Evolutionary conservation across 352 stramenopile genomes (phyloP), one percentile per base, ranked within the genome.

Genomic region (Peronospora tabacina): DNA sequence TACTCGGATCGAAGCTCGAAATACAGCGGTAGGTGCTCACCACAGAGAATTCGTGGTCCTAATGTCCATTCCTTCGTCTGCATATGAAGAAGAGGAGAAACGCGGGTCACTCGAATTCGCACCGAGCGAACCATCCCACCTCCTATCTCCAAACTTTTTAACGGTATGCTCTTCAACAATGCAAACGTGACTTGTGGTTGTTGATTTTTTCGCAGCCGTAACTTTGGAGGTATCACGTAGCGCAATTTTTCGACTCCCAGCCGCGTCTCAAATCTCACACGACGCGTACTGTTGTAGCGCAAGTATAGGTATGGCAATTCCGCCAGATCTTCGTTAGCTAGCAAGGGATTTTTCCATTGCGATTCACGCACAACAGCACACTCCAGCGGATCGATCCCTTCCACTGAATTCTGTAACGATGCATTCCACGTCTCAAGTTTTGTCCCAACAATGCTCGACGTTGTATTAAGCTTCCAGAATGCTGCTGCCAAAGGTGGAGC

Each of bases 381-480:
- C 24, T 90, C 75, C 6, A 90, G 43, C 6, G 79, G 79, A 41
- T 90, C 70, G 12, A 85, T 63, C 13, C 79, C 79, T 38, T 90
- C 79, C 5, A 44, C 66, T 45, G 65, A 63, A 47, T 87, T 87
- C 15, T 82, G 70, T 32, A 90, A 34, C 4, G 59, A 58, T 30
- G 79, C 67, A 61, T 86, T 86, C 79, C 75, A 90, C 6, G 69
- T 66, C 11, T 70, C 71, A 17, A 90, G 35, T 61, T 90, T 90
- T 16, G 61, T 74, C 11, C 79, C 79, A 22, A 83, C 45, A 20
- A 87, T 51, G 11, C 49, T 56, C 9, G 59, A 55, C 3, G 56
- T 63, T 7, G 36, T 34, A 52, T 82, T 66, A 9, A 60, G 44
- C 53, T 73, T 76, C 72, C 75, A 84, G 16, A 87, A 43, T 5